Percentiles rank a stretch among this genome's conserved stretches.
These are phyloP conservation scores for Lasiosphaeriaceae sp. DNA, from an alignment of 495 filamentous ascomycete genomes.

Conservation along the genomic window DNA sequence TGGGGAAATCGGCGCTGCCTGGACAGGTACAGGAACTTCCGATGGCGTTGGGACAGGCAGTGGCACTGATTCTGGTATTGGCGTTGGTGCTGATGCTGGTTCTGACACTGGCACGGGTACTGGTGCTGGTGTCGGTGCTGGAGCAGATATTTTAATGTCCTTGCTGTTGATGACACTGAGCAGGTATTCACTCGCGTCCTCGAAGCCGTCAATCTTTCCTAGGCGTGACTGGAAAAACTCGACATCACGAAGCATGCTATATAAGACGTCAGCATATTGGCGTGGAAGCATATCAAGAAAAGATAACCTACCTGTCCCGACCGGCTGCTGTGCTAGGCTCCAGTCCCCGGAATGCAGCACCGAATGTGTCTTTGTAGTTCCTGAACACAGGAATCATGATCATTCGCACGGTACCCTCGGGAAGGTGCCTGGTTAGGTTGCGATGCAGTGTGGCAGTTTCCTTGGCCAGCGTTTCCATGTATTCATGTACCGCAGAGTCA, in stretches of 20 bases:
- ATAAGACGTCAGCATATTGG: constrained; percentile 13
- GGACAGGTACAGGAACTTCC: background rate
- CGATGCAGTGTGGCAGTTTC: constrained; percentile 86
- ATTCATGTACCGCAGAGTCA: constrained; percentile 50
- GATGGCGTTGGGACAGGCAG: background rate
- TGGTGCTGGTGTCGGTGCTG: constrained; percentile 9
- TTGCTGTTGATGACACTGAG: constrained; percentile 66
- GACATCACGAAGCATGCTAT: constrained; percentile 76
- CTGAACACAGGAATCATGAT: constrained; percentile 91
- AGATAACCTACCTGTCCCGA: constrained; percentile 62
- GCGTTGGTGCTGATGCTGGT: background rate
- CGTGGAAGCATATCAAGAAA: background rate
- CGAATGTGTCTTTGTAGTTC: constrained; percentile 81
- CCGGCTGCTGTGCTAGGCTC: constrained; percentile 61
- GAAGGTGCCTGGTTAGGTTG: constrained; percentile 80
- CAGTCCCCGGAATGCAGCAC: constrained; percentile 66
- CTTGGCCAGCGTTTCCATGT: constrained; percentile 88
- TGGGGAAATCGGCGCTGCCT: background rate
- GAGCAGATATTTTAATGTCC: constrained; percentile 28
- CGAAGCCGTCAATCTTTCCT: constrained; percentile 76
- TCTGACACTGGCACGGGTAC: background rate
- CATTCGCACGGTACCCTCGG: constrained; percentile 69
- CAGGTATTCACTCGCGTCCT: constrained; percentile 63
- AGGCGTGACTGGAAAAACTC: constrained; percentile 71
- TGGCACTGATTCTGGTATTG: background rate